Conservation (phyloP, 2,329 filamentous ascomycete species). For the Aspergillus piperis region DNA sequence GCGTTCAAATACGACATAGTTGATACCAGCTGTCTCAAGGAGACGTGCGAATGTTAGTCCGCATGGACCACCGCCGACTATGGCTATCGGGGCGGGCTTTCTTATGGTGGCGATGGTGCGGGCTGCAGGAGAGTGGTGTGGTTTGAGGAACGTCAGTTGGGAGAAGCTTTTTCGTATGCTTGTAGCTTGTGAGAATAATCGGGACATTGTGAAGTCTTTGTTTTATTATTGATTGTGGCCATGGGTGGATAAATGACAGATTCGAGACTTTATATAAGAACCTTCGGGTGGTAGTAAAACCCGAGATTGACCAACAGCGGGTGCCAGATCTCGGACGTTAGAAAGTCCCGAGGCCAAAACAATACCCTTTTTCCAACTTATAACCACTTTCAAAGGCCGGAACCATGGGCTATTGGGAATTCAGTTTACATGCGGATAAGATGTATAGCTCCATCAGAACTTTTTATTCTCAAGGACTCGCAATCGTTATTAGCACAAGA, state of each 20-base stretch:
- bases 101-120: background rate
- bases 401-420: too few species aligned
- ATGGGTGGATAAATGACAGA: background rate
- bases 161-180: background rate
- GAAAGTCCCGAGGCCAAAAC: background rate
- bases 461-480: too few species aligned
- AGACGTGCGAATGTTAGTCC: conserved; percentile 25
- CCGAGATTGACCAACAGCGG: background rate
- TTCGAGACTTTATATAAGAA: background rate
- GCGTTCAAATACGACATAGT: conserved; percentile 26
- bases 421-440: too few species aligned
- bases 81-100: conserved; percentile 18
- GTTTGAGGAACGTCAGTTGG: background rate
- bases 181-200: background rate
- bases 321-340: background rate
- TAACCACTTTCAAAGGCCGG: too few species aligned
- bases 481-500: too few species aligned
- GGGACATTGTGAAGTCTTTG: background rate
- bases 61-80: conserved; percentile 25
- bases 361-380: background rate
- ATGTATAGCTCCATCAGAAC: too few species aligned
- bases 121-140: background rate
- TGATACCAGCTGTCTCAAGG: conserved; percentile 17
- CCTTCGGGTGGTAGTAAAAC: background rate
- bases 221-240: too few species aligned